Base-by-base conservation (phyloP, 2,329 filamentous ascomycete species). In the Claviceps digitariae region DNA sequence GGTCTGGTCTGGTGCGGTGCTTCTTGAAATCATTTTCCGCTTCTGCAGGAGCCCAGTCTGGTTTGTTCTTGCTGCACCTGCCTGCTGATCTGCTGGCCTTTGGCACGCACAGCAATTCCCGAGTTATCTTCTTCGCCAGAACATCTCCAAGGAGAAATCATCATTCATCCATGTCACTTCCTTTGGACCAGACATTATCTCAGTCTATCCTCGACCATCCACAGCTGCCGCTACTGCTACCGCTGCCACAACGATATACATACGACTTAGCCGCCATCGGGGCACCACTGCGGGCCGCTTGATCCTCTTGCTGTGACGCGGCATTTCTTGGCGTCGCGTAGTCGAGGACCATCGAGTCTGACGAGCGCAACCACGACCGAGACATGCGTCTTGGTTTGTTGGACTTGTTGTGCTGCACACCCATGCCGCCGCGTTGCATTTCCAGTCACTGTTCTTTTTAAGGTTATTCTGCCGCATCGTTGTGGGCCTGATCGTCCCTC, bases 381-480 rank as follows among this genome's bases (percentile, higher is more conserved):
- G 55, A 51, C 52, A 44, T 29, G 48, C 34, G 48, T 53, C 51
- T 38, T 13, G 21, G 12, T 7, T 9, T 17, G 9, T 25, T 25
- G 20, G 4, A 23, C 41, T 44, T 23, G 20, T 44, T 20, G 9
- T 21, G n/a, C 31, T 21, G 9, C 40, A 43, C 40, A 21, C 20
- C 40, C 20, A 43, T 29, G 6, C 25, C 23, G 15, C 34, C 47
- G 46, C 34, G 49, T 55, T 50, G 41, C 46, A 36, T 20, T 25
- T 46, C 29, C 38, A 36, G 48, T 34, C 48, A 49, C 51, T 38
- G 40, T 21, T 21, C 25, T 15, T 51, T 56, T 57, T 57, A 56
- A 57, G 56, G 52, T 57, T 57, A 54, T 48, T 56, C 50, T 25
- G 43, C 44, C 50, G 36, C 21, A 21, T 20, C 17, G 25, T 36